Percentiles rank a stretch among this genome's conserved stretches.
Conservation (phyloP, 352 stramenopile genomes). For the Pythium graminicola region DNA sequence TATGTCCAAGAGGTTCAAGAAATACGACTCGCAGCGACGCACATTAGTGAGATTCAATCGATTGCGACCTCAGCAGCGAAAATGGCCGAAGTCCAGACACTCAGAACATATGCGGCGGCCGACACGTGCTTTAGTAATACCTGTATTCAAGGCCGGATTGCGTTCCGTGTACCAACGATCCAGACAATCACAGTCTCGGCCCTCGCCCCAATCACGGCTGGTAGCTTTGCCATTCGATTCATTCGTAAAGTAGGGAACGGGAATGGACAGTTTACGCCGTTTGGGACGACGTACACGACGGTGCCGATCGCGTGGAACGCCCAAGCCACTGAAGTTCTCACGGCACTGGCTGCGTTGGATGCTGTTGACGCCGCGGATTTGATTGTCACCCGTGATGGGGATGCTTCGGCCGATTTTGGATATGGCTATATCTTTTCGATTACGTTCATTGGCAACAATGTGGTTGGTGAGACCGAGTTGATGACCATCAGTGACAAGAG, state of each 20-base stretch:
- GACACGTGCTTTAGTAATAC: constrained; percentile 36
- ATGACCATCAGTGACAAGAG: constrained; percentile 28
- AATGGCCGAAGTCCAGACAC: constrained; percentile 68
- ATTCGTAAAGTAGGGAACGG: constrained; percentile 24
- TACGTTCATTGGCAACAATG: constrained; percentile 66
- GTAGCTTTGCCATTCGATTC: constrained; percentile 48
- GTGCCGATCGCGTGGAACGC: constrained; percentile 39
- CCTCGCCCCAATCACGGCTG: constrained; percentile 37
- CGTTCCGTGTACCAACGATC: constrained; percentile 63
- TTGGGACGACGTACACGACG: constrained; percentile 22
- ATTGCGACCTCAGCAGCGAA: constrained; percentile 54
- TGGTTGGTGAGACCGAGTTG: constrained; percentile 51
- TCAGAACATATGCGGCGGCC: constrained; percentile 42
- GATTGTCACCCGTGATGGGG: constrained; percentile 66
- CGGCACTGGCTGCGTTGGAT: constrained; percentile 27
- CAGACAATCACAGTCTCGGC: constrained; percentile 64
- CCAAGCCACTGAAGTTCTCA: constrained; percentile 26
- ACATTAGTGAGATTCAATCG: constrained; percentile 62
- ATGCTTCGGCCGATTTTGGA: constrained; percentile 42
- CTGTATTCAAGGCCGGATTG: constrained; percentile 49
- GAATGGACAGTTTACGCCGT: constrained; percentile 23
- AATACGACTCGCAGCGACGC: constrained; percentile 52
- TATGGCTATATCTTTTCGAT: constrained; percentile 70
- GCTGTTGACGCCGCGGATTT: constrained; percentile 42
- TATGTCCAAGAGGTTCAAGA: constrained; percentile 60